Evolutionary conservation across 2,329 filamentous ascomycete genomes (phyloP).

Genomic region (Colletotrichum falcatum): DNA sequence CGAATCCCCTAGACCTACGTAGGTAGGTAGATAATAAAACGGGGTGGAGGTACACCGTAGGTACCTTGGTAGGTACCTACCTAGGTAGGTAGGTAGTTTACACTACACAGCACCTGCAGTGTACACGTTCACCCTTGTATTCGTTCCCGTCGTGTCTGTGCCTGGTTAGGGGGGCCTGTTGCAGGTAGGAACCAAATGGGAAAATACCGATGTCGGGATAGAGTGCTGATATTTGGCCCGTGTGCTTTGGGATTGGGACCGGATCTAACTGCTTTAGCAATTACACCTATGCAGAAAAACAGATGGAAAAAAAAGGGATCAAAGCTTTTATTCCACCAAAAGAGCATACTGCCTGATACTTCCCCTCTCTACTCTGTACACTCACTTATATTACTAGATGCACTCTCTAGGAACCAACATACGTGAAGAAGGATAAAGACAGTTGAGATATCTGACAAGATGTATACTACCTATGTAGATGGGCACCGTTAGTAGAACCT

Average conservation of each 20-base stretch:
- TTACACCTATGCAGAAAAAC: no score
- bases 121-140: neutral
- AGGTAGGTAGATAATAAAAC: no score
- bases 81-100: neutral
- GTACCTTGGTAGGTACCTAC: no score
- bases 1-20: neutral
- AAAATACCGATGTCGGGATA: neutral
- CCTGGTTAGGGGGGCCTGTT: neutral
- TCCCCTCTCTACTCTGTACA: neutral
- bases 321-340: neutral
- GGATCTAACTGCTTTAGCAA: neutral
- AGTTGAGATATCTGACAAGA: no score
- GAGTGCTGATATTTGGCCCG: no score
- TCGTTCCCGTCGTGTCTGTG: neutral
- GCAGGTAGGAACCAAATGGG: neutral
- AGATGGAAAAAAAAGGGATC: no score
- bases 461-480: no score
- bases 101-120: neutral
- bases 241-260: no score
- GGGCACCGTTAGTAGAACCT: no score
- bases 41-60: no score
- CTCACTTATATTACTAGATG: neutral
- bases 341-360: neutral
- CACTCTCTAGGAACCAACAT: neutral
- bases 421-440: neutral